Evolutionary conservation across 2,329 filamentous ascomycete genomes (phyloP).

Genomic region (Ophiostoma ulmi): DNA sequence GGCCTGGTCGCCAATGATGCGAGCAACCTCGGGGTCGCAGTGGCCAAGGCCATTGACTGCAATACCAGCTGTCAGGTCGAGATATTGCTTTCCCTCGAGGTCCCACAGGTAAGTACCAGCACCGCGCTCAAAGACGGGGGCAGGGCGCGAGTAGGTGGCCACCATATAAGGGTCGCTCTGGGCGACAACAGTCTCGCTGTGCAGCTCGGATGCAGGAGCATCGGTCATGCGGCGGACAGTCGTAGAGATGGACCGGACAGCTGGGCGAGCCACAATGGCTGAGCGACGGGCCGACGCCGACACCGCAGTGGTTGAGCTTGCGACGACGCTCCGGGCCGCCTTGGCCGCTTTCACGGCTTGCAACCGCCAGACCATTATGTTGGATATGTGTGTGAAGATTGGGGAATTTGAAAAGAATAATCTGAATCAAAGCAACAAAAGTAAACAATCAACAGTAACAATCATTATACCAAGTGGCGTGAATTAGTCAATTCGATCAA

Average conservation of each 20-base stretch:
- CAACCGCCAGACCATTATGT: conserved; percentile 19
- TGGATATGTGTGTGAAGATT: not conserved
- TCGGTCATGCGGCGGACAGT: not conserved
- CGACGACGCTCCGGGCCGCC: conserved; percentile 19
- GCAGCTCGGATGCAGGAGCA: conserved; percentile 14
- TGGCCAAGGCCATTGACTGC: conserved; percentile 92
- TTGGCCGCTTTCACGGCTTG: conserved; percentile 22
- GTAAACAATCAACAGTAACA: not conserved
- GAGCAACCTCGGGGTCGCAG: conserved; percentile 71
- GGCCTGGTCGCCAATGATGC: conserved; percentile 61
- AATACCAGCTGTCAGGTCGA: conserved; percentile 94
- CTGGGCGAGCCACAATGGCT: conserved; percentile 17
- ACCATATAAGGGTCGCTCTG: conserved; percentile 87
- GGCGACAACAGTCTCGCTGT: conserved; percentile 66
- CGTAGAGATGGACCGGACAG: conserved; percentile 11
- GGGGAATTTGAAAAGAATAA: not conserved
- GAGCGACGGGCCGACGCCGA: conserved; percentile 8
- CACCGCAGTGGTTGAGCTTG: not conserved
- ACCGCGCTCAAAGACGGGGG: conserved; percentile 83
- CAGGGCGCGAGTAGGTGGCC: conserved; percentile 84
- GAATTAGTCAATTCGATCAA: not conserved
- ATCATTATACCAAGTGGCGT: not conserved
- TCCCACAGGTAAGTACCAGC: conserved; percentile 87
- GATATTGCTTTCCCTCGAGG: conserved; percentile 78
- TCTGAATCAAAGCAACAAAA: not conserved